These are phyloP conservation scores for Myxozyma mucilagina DNA, from an alignment of 805 yeast species.

Conservation along the genomic window DNA sequence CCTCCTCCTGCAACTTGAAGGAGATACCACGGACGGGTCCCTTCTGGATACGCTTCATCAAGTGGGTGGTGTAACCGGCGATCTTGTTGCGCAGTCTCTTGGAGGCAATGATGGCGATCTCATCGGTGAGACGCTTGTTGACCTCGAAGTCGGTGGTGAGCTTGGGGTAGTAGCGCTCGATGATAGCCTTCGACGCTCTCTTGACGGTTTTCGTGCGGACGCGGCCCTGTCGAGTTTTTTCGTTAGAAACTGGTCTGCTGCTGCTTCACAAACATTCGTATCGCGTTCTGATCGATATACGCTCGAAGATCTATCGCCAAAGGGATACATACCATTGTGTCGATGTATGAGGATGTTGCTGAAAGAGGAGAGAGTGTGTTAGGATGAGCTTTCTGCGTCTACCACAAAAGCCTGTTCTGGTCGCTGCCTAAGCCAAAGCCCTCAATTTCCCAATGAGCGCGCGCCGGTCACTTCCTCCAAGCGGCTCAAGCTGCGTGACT, in stretches of 20 bases:
- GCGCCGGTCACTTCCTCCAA: not conserved
- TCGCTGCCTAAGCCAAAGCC: slow-evolving; percentile 3
- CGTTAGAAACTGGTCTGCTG: not conserved
- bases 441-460: not conserved
- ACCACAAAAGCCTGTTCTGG: not conserved
- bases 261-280: not conserved
- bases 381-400: no score
- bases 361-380: not conserved
- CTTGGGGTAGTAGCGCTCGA: slow-evolving; percentile 99
- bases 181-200: slow-evolving; percentile 99
- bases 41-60: slow-evolving; percentile 99
- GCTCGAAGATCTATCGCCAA: not conserved
- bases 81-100: slow-evolving; percentile 99
- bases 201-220: slow-evolving; percentile 99
- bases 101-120: slow-evolving; percentile 98
- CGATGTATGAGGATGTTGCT: slow-evolving; percentile 2
- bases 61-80: slow-evolving; percentile 99
- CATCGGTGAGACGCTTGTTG: slow-evolving; percentile 99
- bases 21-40: slow-evolving; percentile 99
- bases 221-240: slow-evolving; percentile 71
- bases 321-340: slow-evolving; percentile 15
- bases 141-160: slow-evolving; percentile 98
- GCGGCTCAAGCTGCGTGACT: slow-evolving; percentile 4
- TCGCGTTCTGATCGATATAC: not conserved
- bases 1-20: slow-evolving; percentile 99